phyloP scores from a whole-genome alignment of 176 grass and related monocot genomes.

The Oryza nivara region DNA sequence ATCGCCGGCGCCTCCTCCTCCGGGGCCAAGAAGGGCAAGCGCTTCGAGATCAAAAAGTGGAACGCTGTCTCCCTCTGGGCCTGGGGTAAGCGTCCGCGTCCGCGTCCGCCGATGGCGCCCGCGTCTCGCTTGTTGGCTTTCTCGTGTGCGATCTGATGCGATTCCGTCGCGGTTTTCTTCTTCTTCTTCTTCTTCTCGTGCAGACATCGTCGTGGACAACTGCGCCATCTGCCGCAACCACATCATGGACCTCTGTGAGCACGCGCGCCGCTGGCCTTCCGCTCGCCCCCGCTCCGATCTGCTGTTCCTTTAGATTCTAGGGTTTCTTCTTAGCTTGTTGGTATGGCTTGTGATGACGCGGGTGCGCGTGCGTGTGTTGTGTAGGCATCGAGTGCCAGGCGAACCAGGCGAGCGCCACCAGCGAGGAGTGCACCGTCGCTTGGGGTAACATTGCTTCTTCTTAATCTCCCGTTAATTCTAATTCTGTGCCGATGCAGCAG shows the following conservation, averaged over 20 bases:
- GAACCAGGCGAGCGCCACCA: conserved; percentile 97
- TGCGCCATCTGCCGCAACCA: conserved; percentile 98
- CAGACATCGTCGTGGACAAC: conserved; percentile 99
- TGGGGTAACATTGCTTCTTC: conserved; percentile 62
- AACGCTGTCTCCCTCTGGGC: conserved; percentile 99
- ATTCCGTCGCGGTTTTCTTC: conserved; percentile 5
- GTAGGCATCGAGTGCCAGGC: conserved; percentile 99
- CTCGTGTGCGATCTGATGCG: not conserved
- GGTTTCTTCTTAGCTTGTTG: conserved; percentile 26
- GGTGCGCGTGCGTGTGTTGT: conserved; percentile 19
- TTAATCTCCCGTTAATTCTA: not conserved
- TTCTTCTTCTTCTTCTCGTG: not conserved
- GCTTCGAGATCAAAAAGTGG: conserved; percentile 99
- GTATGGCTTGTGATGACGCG: conserved; percentile 14
- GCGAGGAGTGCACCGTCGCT: conserved; percentile 97
- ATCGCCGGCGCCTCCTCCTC: conserved; percentile 31
- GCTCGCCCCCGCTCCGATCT: conserved; percentile 5
- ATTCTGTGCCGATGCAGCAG: not conserved
- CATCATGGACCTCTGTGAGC: conserved; percentile 99
- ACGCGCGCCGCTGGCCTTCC: not conserved
- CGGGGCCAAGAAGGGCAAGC: conserved; percentile 67
- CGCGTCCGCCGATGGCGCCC: too few relatives aligned
- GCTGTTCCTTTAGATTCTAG: conserved; percentile 6
- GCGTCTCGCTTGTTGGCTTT: conserved; percentile 10
- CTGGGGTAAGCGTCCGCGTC: conserved; percentile 62